phyloP scores from a whole-genome alignment of 805 yeast species.

The Isabelozyma rhagii region DNA sequence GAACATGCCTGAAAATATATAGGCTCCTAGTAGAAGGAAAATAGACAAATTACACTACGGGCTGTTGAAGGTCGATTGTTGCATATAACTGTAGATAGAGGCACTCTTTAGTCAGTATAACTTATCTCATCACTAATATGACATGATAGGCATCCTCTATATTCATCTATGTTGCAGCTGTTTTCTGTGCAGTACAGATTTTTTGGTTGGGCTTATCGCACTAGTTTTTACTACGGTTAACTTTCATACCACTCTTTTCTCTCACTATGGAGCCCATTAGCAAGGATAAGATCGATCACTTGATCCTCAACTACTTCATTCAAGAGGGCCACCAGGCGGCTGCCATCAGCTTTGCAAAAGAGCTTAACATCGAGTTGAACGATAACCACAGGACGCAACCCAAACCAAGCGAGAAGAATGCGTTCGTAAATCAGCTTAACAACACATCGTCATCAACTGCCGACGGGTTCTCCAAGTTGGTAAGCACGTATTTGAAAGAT shows the following conservation, averaged over 20 bases:
- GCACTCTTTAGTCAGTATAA: no score
- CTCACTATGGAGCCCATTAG: constrained; percentile 9
- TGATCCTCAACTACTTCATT: constrained; percentile 71
- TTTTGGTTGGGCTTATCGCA: no score
- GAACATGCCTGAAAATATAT: constrained; percentile 66
- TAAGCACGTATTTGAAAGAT: constrained; percentile 4
- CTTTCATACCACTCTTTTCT: no score
- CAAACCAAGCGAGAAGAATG: background rate
- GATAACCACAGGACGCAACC: background rate
- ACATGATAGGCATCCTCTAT: no score
- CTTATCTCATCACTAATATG: no score
- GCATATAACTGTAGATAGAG: no score
- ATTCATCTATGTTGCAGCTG: no score
- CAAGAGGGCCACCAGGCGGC: constrained; percentile 76
- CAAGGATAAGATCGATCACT: constrained; percentile 41
- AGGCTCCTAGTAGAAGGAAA: background rate
- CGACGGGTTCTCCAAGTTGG: constrained; percentile 8
- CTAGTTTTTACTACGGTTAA: no score
- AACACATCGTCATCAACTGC: constrained; percentile 8
- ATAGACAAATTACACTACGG: no score
- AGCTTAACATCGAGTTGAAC: constrained; percentile 35
- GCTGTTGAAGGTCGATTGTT: no score
- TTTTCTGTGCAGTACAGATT: no score
- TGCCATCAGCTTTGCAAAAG: constrained; percentile 58
- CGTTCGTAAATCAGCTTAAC: constrained; percentile 8